A percentile compares a stretch with the other conserved stretches of the same genome.
Conservation (phyloP, 2,329 filamentous ascomycete genomes). For the Hypoxylon sp. region DNA sequence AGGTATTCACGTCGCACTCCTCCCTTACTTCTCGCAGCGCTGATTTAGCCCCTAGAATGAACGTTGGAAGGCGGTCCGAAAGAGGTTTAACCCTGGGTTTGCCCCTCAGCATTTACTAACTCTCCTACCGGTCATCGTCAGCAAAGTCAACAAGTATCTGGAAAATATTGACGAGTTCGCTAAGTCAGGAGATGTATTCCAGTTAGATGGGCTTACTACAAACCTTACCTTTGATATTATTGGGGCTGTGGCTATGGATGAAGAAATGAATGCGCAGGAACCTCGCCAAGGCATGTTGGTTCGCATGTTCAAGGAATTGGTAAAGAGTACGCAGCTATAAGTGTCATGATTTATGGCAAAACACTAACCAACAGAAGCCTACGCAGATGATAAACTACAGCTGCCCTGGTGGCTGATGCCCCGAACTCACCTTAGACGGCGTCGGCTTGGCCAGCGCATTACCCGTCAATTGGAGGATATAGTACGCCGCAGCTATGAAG, state of each 20-base stretch:
- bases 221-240: conserved; percentile 38
- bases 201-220: conserved; percentile 42
- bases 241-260: conserved; percentile 24
- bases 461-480: not conserved
- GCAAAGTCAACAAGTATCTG: conserved; percentile 47
- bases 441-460: conserved; percentile 3
- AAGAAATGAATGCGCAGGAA: conserved; percentile 13
- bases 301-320: conserved; percentile 6
- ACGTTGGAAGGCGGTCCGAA: conserved; percentile 42
- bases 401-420: conserved; percentile 9
- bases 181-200: conserved; percentile 41
- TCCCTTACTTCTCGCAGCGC: not conserved
- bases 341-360: not conserved
- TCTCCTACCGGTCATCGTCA: conserved; percentile 48
- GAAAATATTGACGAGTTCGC: conserved; percentile 45
- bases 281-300: not conserved
- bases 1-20: not conserved
- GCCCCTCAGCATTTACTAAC: conserved; percentile 50
- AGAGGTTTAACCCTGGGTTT: conserved; percentile 51
- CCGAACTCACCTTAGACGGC: conserved; percentile 2
- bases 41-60: conserved; percentile 5
- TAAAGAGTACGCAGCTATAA: conserved; percentile 1
- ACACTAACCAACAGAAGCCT: not conserved
- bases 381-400: conserved; percentile 8
- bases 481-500: not conserved